Base-by-base conservation (phyloP, 306 rosid genomes). In the Pterocarpus santalinus region DNA sequence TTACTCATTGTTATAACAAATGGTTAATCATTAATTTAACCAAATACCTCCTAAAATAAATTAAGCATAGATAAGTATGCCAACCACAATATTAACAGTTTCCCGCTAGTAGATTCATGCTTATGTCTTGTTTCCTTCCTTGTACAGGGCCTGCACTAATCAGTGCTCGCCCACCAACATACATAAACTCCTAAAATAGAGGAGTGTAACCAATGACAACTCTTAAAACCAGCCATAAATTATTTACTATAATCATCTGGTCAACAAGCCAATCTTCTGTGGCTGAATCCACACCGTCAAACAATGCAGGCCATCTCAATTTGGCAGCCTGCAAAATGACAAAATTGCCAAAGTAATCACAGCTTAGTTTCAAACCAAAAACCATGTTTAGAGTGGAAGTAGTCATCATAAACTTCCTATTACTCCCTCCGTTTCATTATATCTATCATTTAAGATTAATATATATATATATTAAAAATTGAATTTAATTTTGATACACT, bases 181-280 rank as follows among this genome's bases (percentile, higher is more conserved):
- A 63, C 44, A 10, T 33, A 63, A 66, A 38, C 13, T 32, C 16
- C 1, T 15, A 33, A 43, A 77, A 49, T 35, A 30, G 13, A 38
- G 7, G 9, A 41, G 57, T 39, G 34, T 39, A 78, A 78, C 5
- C 41, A 65, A 53, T n/a, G 64, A 51, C n/a, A 61, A 61, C 14
- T 51, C 14, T 14, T 12, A 73, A 58, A 38, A 44, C 22, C 52
- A 13, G 65, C 43, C 80, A 74, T 67, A 61, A 51, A 72, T 46
- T 71, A 77, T 65, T 71, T 77, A 83, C 86, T 77, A 32, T 16
- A 44, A 71, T 77, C 94, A 91, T 91, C 78, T 90, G 93, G 57
- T 86, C 88, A 64, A 91, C 93, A 89, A 91, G 86, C 95, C 93
- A 94, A 75, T 82, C 84, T 81, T 89, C 93, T 80, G 64, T 69